Evolutionary conservation across 257 asterid genomes (phyloP).

Genomic region (Gentiana dahurica): DNA sequence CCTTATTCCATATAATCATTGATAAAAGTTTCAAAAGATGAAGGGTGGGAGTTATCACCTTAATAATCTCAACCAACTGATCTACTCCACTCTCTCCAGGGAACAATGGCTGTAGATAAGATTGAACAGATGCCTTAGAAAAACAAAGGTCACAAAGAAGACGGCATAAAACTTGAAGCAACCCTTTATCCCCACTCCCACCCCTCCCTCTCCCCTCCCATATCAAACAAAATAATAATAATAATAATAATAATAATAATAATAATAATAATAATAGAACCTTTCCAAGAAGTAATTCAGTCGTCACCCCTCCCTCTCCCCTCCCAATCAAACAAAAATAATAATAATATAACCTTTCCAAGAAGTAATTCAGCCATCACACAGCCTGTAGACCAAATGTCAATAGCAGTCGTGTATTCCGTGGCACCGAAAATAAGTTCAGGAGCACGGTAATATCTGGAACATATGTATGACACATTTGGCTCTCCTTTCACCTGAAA

Average conservation of each 20-base stretch:
- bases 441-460: conserved; percentile 98
- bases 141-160: conserved; percentile 7
- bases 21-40: not conserved
- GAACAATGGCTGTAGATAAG: conserved; percentile 67
- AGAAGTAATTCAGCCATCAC: conserved; percentile 98
- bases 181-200: too few species aligned
- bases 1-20: not conserved
- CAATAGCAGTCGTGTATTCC: conserved; percentile 93
- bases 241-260: too few species aligned
- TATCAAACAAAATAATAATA: too few species aligned
- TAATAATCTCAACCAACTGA: conserved; percentile 90
- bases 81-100: conserved; percentile 99
- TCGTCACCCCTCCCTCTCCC: too few species aligned
- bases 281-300: too few species aligned
- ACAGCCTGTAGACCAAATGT: conserved; percentile 96
- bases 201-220: too few species aligned
- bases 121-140: conserved; percentile 1
- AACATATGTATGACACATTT: conserved; percentile 89
- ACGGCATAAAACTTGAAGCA: too few species aligned
- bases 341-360: conserved; percentile 50
- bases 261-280: too few species aligned
- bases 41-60: conserved; percentile 34
- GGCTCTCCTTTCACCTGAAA: conserved; percentile 96
- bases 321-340: too few species aligned
- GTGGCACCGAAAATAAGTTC: conserved; percentile 99